These are phyloP conservation scores for Phaffomyces thermotolerans DNA, from an alignment of 805 yeast genomes.

Conservation along the genomic window DNA sequence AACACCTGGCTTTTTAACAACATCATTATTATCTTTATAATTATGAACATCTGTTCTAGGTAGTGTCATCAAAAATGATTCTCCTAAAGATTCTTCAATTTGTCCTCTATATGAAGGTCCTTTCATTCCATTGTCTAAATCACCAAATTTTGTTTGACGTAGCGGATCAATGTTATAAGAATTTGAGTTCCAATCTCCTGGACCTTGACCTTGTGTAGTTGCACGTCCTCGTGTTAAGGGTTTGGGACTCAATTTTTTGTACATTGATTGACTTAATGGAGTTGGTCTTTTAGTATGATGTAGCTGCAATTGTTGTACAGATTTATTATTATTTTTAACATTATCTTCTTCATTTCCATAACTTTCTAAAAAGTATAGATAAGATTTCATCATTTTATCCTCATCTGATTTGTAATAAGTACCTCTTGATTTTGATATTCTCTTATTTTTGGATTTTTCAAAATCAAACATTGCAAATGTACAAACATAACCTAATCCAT, in stretches of 20 bases:
- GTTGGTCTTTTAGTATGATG: conserved; percentile 3
- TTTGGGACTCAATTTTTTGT: conserved; percentile 3
- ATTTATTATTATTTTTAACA: conserved; percentile 8
- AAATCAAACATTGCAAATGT: conserved; percentile 89
- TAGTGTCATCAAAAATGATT: conserved; percentile 34
- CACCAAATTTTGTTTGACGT: conserved; percentile 1
- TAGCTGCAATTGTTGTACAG: background rate
- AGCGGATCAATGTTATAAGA: conserved; percentile 2
- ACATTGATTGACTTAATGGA: conserved; percentile 7
- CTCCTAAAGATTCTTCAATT: conserved; percentile 28
- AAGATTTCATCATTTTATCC: conserved; percentile 89
- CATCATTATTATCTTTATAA: conserved; percentile 25
- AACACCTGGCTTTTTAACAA: conserved; percentile 43
- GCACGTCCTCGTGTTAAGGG: conserved; percentile 6
- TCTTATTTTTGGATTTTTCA: conserved; percentile 47
- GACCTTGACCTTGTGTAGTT: conserved; percentile 8
- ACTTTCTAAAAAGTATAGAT: conserved; percentile 79
- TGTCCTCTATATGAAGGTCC: background rate
- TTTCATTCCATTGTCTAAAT: background rate
- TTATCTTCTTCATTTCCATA: conserved; percentile 44
- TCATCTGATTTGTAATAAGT: conserved; percentile 40
- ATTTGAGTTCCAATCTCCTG: conserved; percentile 8
- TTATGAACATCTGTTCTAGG: conserved; percentile 28
- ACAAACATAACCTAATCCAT: conserved; percentile 92
- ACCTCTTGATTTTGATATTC: conserved; percentile 22